Evolutionary conservation across 495 filamentous ascomycete genomes (phyloP).

Genomic region (Corynascus novoguineensis): DNA sequence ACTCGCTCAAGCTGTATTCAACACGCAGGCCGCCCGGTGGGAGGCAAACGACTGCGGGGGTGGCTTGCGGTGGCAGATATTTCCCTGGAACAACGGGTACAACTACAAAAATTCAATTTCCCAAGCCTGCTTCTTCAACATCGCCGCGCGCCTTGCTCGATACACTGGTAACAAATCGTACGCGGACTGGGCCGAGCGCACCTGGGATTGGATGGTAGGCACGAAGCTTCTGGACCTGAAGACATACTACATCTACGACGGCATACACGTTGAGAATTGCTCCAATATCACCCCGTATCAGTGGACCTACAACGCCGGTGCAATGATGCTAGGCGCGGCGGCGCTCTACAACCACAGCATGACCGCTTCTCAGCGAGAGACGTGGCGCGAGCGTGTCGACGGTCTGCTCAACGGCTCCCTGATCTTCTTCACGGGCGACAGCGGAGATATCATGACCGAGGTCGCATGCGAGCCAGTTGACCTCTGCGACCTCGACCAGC

Average conservation of each 20-base stretch:
- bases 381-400: constrained; percentile 50
- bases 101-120: constrained; percentile 70
- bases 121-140: constrained; percentile 66
- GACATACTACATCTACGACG: constrained; percentile 56
- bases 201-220: constrained; percentile 60
- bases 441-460: constrained; percentile 57
- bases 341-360: constrained; percentile 61
- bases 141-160: constrained; percentile 61
- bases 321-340: constrained; percentile 64
- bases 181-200: constrained; percentile 62
- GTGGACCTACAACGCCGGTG: constrained; percentile 69
- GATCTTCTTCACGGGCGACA: constrained; percentile 48
- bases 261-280: constrained; percentile 49
- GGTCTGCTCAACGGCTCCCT: constrained; percentile 46
- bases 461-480: constrained; percentile 62
- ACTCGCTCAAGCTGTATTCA: constrained; percentile 74
- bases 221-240: constrained; percentile 43
- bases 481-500: constrained; percentile 66
- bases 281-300: constrained; percentile 45
- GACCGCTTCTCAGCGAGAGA: constrained; percentile 34
- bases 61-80: constrained; percentile 81
- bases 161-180: constrained; percentile 70
- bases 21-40: constrained; percentile 66
- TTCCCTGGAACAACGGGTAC: constrained; percentile 71
- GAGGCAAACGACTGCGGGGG: constrained; percentile 61